These are phyloP conservation scores for Pueraria montana DNA, from an alignment of 306 rosid species.

Conservation along the genomic window DNA sequence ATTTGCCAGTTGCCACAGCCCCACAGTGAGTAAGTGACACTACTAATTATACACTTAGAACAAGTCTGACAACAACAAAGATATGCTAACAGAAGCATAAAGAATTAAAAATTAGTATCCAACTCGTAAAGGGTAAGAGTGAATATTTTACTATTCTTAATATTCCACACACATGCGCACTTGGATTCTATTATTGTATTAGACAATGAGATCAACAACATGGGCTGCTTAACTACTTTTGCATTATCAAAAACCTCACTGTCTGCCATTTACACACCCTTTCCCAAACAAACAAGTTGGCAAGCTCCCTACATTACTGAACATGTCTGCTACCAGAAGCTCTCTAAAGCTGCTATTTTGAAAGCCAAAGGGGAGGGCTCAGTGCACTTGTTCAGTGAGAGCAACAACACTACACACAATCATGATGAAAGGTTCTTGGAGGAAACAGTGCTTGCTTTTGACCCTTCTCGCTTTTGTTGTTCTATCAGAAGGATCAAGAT, in stretches of 20 bases:
- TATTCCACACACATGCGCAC: constrained; percentile 45
- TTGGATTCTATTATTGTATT: constrained; percentile 48
- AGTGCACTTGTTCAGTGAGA: background rate
- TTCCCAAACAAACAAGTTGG: constrained; percentile 73
- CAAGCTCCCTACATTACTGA: constrained; percentile 74
- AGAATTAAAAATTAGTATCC: constrained; percentile 45
- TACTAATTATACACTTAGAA: constrained; percentile 44
- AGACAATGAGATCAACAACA: constrained; percentile 57
- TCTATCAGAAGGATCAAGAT: constrained; percentile 69
- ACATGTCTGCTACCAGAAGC: constrained; percentile 67
- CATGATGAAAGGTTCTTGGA: constrained; percentile 67
- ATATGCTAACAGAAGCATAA: constrained; percentile 53
- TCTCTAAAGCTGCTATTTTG: constrained; percentile 61
- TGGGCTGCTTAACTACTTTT: constrained; percentile 61
- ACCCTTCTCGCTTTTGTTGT: constrained; percentile 55
- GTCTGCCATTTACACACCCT: constrained; percentile 78
- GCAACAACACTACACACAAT: background rate
- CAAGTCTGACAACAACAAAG: constrained; percentile 59
- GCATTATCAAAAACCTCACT: constrained; percentile 60
- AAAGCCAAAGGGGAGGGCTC: constrained; percentile 39
- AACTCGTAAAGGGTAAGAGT: constrained; percentile 30
- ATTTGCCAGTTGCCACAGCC: background rate
- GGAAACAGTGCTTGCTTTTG: constrained; percentile 61
- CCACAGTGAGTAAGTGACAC: constrained; percentile 11
- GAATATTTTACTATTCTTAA: constrained; percentile 43